Percentiles rank a stretch among this genome's conserved stretches.
Evolutionary conservation across 176 grass and related monocot genomes (phyloP).

Genomic region (Phragmites australis): DNA sequence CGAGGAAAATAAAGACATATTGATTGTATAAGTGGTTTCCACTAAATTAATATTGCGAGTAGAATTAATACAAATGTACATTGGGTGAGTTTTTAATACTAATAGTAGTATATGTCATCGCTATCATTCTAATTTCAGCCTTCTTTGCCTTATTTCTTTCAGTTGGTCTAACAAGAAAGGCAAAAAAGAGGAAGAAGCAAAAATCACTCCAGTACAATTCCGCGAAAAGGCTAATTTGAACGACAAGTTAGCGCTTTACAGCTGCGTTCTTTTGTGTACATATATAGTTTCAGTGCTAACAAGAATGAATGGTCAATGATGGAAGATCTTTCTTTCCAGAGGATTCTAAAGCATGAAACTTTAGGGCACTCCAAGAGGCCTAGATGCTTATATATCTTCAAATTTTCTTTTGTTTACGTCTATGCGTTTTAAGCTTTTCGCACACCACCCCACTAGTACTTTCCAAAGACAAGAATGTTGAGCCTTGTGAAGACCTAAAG

Average conservation of each 20-base stretch:
- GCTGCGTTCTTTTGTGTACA: constrained; percentile 4
- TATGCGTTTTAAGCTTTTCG: constrained; percentile 50
- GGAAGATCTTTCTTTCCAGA: constrained; percentile 39
- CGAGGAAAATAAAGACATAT: neutral
- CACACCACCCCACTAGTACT: constrained; percentile 39
- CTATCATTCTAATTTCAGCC: constrained; percentile 1
- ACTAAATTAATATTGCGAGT: too few species aligned
- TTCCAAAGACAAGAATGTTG: constrained; percentile 56
- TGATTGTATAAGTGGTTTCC: neutral
- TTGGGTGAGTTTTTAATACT: too few species aligned
- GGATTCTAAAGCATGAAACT: constrained; percentile 38
- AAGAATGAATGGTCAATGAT: constrained; percentile 32
- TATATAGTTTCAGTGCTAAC: neutral
- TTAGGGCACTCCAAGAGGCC: constrained; percentile 28
- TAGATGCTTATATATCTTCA: constrained; percentile 35
- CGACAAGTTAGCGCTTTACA: constrained; percentile 34
- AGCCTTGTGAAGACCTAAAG: constrained; percentile 52
- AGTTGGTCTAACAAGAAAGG: neutral
- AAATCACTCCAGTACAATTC: constrained; percentile 11
- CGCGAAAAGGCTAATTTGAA: constrained; percentile 18
- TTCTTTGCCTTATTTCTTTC: neutral
- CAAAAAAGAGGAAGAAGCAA: too few species aligned
- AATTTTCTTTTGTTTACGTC: neutral
- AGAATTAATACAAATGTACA: too few species aligned
- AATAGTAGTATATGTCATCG: neutral